phyloP scores from a whole-genome alignment of 805 yeast genomes.

The Cyberlindnera saturnus region DNA sequence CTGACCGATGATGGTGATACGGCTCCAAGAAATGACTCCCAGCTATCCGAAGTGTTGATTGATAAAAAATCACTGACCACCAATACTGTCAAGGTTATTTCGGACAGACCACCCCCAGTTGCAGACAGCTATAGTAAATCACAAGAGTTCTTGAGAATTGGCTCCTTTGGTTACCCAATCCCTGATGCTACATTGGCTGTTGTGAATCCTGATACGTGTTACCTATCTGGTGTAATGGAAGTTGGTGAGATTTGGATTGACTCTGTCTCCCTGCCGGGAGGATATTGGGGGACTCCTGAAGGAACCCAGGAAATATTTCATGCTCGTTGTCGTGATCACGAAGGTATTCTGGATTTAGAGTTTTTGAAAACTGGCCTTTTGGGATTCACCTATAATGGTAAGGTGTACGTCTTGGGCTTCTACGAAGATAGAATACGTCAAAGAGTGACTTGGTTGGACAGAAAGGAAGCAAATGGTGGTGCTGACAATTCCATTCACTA shows the following conservation, averaged over 20 bases:
- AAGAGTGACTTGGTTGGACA: constrained; percentile 60
- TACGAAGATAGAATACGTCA: constrained; percentile 91
- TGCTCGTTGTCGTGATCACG: constrained; percentile 70
- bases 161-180: constrained; percentile 89
- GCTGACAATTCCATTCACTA: constrained; percentile 20
- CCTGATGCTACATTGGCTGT: constrained; percentile 93
- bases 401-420: constrained; percentile 79
- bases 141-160: constrained; percentile 59
- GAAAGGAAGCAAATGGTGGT: constrained; percentile 24
- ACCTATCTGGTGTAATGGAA: constrained; percentile 65
- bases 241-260: constrained; percentile 99
- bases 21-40: constrained; percentile 18
- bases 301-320: constrained; percentile 75
- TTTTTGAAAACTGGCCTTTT: constrained; percentile 86
- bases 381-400: constrained; percentile 85
- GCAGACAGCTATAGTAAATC: constrained; percentile 34
- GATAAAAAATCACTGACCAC: constrained; percentile 70
- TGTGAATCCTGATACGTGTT: constrained; percentile 87
- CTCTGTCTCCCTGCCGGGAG: constrained; percentile 85
- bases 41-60: constrained; percentile 56
- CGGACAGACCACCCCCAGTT: constrained; percentile 46
- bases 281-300: constrained; percentile 67
- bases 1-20: constrained; percentile 33
- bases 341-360: constrained; percentile 65
- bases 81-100: constrained; percentile 62